Base-by-base conservation (phyloP, 768 basidiomycete species). In the Baorangia bicolor region DNA sequence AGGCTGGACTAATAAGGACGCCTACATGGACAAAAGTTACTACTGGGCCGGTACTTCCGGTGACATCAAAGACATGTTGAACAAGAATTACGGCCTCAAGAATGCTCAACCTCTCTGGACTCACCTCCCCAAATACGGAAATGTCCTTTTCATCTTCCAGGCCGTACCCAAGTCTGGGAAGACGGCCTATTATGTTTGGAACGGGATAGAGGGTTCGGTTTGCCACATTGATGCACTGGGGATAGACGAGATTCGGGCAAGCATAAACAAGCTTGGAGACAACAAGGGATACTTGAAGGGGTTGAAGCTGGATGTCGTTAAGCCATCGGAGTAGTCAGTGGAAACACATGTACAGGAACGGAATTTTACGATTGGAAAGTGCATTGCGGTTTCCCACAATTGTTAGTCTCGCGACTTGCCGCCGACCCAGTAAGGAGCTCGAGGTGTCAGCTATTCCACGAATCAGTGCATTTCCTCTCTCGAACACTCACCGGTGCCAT, bases 81-180 rank as follows among this genome's bases (percentile, higher is more conserved):
- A 7, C 20, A 35, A 11, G 6, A 5, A 11, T 5, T 37, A 25
- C 34, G 14, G 7, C 28, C 27, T 48, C 34, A 28, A 20, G 7
- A 25, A 47, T 10, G 20, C 30, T 6, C n/a, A 31, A 6, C 35
- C 34, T n/a, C 11, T 49, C 33, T 57, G 46, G 35, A 27, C 27
- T 18, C 34, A 33, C 8, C n/a, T 38, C 13, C 46, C 35, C 5
- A 1, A 33, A 10, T 21, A 27, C 5, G 47, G 46, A 8, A 27
- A 49, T 11, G 11, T 21, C 14, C 8, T 49, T n/a, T 56, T 42
- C 33, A 20, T 57, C 46, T 58, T 57, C 56, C 30, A 27, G n/a
- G 46, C 35, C 30, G 25, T 5, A 3, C 37, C 53, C 23, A 54
- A 10, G 13, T 25, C 21, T 23, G 38, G 51, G 31, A 20, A 20